These are phyloP conservation scores for Amphicarpaea edgeworthii DNA, from an alignment of 306 rosid species.

Conservation along the genomic window DNA sequence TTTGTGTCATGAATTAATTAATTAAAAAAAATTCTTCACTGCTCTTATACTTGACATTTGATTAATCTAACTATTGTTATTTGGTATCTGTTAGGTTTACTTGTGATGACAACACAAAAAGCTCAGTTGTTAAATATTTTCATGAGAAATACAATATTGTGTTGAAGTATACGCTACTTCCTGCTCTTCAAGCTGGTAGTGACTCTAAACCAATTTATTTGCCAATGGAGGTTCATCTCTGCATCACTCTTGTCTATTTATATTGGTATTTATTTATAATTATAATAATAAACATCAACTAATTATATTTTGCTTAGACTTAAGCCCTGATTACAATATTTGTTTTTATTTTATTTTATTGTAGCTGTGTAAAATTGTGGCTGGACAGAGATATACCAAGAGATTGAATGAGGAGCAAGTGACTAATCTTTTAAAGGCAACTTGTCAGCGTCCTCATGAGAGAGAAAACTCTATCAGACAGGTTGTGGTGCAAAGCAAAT, in stretches of 20 bases:
- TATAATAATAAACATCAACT: not conserved
- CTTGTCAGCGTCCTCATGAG: conserved; percentile 64
- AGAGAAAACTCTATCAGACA: conserved; percentile 48
- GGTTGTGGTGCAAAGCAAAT: conserved; percentile 47
- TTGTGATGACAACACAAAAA: conserved; percentile 51
- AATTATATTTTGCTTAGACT: not conserved
- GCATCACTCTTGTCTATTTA: not conserved
- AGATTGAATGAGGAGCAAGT: conserved; percentile 73
- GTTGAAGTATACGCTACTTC: conserved; percentile 45
- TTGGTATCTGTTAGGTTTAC: conserved; percentile 59
- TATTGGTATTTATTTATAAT: not conserved
- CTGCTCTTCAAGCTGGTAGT: conserved; percentile 83
- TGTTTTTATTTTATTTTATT: not conserved
- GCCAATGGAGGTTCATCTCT: conserved; percentile 78
- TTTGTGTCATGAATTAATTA: too few relatives aligned
- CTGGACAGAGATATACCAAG: conserved; percentile 73
- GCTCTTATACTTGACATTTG: too few relatives aligned
- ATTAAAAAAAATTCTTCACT: too few relatives aligned
- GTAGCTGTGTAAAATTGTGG: conserved; percentile 65
- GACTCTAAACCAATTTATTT: conserved; percentile 62
- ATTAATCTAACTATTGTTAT: not conserved
- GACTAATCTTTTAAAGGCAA: conserved; percentile 59
- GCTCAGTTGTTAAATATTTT: conserved; percentile 59
- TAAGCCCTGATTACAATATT: not conserved
- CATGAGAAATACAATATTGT: conserved; percentile 50